Percentiles rank a stretch among this genome's conserved stretches.
Evolutionary conservation across 2,329 filamentous ascomycete genomes (phyloP).

Genomic region (Hypocrella siamensis): DNA sequence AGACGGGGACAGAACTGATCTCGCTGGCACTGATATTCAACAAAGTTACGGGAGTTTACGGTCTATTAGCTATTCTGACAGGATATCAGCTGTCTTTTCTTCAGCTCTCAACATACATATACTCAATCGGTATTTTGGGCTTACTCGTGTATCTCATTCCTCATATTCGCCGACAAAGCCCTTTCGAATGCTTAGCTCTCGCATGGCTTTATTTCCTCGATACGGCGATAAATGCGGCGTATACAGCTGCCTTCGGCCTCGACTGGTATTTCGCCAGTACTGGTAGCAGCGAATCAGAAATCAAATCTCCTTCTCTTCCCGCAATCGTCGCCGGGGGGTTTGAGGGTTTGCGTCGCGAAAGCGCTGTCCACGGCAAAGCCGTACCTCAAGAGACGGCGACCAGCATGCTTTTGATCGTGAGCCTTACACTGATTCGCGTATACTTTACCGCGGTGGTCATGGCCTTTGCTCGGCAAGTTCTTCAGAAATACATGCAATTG

Average conservation of each 20-base stretch:
- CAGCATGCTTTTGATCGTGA: constrained; percentile 61
- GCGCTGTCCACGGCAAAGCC: constrained; percentile 17
- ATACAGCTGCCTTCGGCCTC: constrained; percentile 67
- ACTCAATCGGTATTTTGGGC: constrained; percentile 58
- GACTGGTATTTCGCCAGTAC: constrained; percentile 68
- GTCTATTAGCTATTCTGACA: constrained; percentile 74
- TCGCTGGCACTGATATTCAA: constrained; percentile 74
- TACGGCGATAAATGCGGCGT: constrained; percentile 64
- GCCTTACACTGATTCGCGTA: constrained; percentile 58
- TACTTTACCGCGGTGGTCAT: constrained; percentile 80
- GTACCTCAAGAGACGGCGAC: constrained; percentile 47
- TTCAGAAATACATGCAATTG: constrained; percentile 46
- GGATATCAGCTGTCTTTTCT: constrained; percentile 69
- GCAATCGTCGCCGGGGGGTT: constrained; percentile 16
- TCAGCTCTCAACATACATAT: constrained; percentile 84
- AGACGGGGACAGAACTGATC: constrained; percentile 75
- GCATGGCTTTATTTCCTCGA: constrained; percentile 80
- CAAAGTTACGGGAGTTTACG: constrained; percentile 83
- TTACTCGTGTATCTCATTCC: constrained; percentile 56
- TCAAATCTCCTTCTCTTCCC: constrained; percentile 8
- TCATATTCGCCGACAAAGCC: constrained; percentile 63
- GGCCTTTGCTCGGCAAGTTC: constrained; percentile 62
- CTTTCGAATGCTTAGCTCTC: constrained; percentile 64
- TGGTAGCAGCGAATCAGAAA: constrained; percentile 17
- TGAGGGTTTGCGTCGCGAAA: constrained; percentile 17